A percentile compares a stretch with the other conserved stretches of the same genome.
phyloP scores from a whole-genome alignment of 164 flowering plant genomes.

The Umbilicus rupestris region DNA sequence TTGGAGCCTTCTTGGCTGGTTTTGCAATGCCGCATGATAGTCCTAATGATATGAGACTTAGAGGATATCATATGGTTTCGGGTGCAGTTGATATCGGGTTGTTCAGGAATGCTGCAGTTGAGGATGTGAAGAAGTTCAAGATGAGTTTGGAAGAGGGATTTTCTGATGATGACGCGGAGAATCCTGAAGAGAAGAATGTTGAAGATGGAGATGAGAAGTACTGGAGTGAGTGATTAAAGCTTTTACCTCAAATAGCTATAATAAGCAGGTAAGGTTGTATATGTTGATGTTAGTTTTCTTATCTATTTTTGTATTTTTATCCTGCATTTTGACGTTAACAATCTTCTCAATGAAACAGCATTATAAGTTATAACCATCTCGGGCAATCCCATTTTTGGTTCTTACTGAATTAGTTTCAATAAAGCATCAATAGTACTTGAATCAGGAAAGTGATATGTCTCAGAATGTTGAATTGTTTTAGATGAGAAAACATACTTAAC shows the following conservation, averaged over 20 bases:
- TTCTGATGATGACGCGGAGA: slow-evolving; percentile 12
- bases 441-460: no score
- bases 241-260: not conserved
- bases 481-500: no score
- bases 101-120: slow-evolving; percentile 59
- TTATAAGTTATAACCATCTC: not conserved
- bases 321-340: not conserved
- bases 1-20: slow-evolving; percentile 46
- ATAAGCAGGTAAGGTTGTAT: not conserved
- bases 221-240: slow-evolving; percentile 48
- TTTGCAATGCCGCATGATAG: slow-evolving; percentile 69
- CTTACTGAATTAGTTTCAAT: no score
- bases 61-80: slow-evolving; percentile 77
- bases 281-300: not conserved
- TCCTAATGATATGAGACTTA: slow-evolving; percentile 32
- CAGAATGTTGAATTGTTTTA: no score
- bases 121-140: slow-evolving; percentile 67
- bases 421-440: no score
- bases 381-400: no score
- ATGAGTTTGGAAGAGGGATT: slow-evolving; percentile 19
- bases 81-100: slow-evolving; percentile 73
- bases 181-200: slow-evolving; percentile 14
- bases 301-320: not conserved
- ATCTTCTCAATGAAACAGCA: not conserved
- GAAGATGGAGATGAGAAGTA: slow-evolving; percentile 44